Conservation (phyloP, 192 early-diverging fungal species). For the Phlyctochytrium arcticum region DNA sequence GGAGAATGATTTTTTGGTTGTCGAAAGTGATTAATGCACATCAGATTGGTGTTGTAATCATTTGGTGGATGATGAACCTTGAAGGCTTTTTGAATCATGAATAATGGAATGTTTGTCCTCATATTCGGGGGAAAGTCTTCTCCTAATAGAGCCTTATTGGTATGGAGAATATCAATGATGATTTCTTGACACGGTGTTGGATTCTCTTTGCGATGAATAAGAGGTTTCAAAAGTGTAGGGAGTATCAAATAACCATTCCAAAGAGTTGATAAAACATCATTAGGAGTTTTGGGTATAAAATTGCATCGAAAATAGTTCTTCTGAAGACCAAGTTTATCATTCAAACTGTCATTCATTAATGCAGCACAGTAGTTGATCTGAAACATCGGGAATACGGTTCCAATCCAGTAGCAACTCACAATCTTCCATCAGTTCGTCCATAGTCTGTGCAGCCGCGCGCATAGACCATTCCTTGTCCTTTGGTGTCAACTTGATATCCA, state of each 20-base stretch:
- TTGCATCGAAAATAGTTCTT: background rate
- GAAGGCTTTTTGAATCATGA: constrained; percentile 1
- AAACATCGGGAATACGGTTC: background rate
- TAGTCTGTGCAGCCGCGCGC: background rate
- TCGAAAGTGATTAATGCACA: too few species aligned
- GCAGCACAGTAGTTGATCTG: too few species aligned
- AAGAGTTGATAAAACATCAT: background rate
- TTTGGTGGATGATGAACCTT: background rate
- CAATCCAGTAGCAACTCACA: background rate
- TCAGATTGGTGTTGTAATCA: too few species aligned
- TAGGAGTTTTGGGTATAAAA: background rate
- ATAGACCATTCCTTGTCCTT: background rate
- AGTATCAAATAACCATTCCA: background rate
- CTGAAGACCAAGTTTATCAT: background rate
- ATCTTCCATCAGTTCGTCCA: background rate
- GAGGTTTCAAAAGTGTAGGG: background rate
- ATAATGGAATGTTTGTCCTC: constrained; percentile 3
- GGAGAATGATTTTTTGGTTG: too few species aligned
- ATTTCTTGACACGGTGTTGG: background rate
- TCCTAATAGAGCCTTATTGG: background rate
- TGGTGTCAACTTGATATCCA: background rate
- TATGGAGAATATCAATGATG: background rate
- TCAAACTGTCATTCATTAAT: background rate
- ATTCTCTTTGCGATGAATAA: background rate
- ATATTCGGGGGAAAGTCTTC: constrained; percentile 1